These are phyloP conservation scores for Aethionema arabicum DNA, from an alignment of 345 rosid genomes.

Conservation along the genomic window DNA sequence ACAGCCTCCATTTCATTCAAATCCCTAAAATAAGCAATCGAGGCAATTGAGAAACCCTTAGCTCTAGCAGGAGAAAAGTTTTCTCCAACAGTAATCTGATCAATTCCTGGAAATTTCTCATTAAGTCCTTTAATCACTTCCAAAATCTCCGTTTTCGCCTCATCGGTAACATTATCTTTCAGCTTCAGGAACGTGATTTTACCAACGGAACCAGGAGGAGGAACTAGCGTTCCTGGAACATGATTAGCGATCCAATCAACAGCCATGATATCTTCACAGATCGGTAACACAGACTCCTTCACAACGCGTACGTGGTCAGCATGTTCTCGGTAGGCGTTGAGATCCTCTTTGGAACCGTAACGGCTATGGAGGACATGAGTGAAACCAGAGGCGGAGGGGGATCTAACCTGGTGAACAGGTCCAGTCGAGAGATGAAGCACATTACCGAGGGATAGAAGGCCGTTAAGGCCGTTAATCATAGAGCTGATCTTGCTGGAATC, in stretches of 20 bases:
- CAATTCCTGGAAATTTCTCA: slow-evolving; percentile 41
- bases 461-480: slow-evolving; percentile 61
- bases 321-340: slow-evolving; percentile 52
- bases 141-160: slow-evolving; percentile 51
- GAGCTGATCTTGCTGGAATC: slow-evolving; percentile 44
- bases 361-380: slow-evolving; percentile 94
- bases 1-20: slow-evolving; percentile 47
- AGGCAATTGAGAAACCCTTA: slow-evolving; percentile 67
- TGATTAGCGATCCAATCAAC: slow-evolving; percentile 69
- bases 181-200: slow-evolving; percentile 51
- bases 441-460: slow-evolving; percentile 48
- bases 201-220: slow-evolving; percentile 48
- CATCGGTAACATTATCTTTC: slow-evolving; percentile 50
- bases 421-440: slow-evolving; percentile 70
- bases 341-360: slow-evolving; percentile 57
- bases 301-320: slow-evolving; percentile 64
- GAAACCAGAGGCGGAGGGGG: slow-evolving; percentile 43
- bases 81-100: slow-evolving; percentile 60
- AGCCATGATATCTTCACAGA: slow-evolving; percentile 80
- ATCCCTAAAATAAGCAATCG: slow-evolving; percentile 54
- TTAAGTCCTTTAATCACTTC: slow-evolving; percentile 40
- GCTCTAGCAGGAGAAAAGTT: slow-evolving; percentile 78
- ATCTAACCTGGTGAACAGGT: slow-evolving; percentile 45
- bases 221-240: slow-evolving; percentile 28
- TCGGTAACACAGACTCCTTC: slow-evolving; percentile 55